These are phyloP conservation scores for Eucalyptus sp. DNA, from an alignment of 345 rosid genomes.

Conservation along the genomic window DNA sequence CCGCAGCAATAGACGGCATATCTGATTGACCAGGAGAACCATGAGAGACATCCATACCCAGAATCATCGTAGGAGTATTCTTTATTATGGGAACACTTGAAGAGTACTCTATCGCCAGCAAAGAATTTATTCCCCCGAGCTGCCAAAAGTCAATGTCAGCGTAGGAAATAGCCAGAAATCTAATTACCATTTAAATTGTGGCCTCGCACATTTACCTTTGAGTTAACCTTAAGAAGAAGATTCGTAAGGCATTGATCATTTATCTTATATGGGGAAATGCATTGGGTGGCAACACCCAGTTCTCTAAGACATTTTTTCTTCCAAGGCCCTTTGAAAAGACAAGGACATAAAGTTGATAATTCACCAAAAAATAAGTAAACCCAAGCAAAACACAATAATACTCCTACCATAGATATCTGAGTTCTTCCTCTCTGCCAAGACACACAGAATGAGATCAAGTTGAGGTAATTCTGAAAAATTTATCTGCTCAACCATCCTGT, in stretches of 20 bases:
- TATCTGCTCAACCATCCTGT: constrained; percentile 48
- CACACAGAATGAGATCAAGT: constrained; percentile 60
- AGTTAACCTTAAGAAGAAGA: constrained; percentile 72
- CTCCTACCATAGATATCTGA: constrained; percentile 68
- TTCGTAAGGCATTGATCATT: constrained; percentile 76
- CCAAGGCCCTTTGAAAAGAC: constrained; percentile 54
- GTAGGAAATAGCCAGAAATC: not conserved
- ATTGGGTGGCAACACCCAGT: constrained; percentile 63
- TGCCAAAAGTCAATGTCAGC: constrained; percentile 5
- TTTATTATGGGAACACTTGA: constrained; percentile 36
- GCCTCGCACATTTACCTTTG: constrained; percentile 37
- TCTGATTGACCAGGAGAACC: constrained; percentile 74
- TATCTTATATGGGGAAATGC: constrained; percentile 56
- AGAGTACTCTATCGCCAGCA: constrained; percentile 50
- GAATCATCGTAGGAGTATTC: constrained; percentile 69
- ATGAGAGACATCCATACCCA: constrained; percentile 94
- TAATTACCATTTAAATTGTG: not conserved
- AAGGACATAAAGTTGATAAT: not conserved
- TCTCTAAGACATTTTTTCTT: constrained; percentile 59
- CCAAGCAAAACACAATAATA: not conserved
- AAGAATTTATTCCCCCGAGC: constrained; percentile 94
- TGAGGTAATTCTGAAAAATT: not conserved
- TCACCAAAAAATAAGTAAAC: not conserved
- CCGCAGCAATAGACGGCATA: constrained; percentile 78
- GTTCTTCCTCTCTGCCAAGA: constrained; percentile 69